Conservation (phyloP, 2,329 filamentous ascomycete species). For the Lithohypha guttulata region DNA sequence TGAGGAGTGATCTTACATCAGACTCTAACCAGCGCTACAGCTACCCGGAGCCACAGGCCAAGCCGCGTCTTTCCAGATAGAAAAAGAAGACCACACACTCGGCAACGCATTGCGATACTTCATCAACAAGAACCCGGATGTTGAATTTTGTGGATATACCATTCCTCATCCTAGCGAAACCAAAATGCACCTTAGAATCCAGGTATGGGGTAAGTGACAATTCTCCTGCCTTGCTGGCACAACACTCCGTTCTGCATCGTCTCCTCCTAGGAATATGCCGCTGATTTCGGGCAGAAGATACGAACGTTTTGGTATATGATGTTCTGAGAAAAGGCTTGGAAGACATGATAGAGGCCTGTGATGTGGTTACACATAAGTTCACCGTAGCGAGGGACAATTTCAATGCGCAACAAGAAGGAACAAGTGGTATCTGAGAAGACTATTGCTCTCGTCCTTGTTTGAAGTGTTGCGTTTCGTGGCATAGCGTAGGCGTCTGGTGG, state of each 20-base stretch:
- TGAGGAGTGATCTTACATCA: background rate
- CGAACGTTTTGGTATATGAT: constrained; percentile 59
- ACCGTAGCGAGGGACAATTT: constrained; percentile 56
- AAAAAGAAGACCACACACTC: constrained; percentile 86
- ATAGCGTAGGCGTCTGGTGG: constrained; percentile 8
- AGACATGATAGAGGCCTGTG: constrained; percentile 83
- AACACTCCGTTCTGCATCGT: background rate
- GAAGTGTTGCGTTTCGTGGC: background rate
- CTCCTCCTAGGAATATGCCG: background rate
- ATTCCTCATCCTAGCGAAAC: constrained; percentile 93
- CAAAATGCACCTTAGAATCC: constrained; percentile 95
- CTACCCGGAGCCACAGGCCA: constrained; percentile 73
- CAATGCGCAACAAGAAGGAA: constrained; percentile 28
- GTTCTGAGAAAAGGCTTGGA: constrained; percentile 82
- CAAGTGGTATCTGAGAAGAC: too few relatives aligned
- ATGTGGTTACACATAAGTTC: constrained; percentile 89
- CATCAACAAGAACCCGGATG: constrained; percentile 97
- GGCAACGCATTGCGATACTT: constrained; percentile 90
- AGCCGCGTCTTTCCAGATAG: constrained; percentile 89
- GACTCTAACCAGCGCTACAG: constrained; percentile 36
- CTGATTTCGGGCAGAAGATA: constrained; percentile 17
- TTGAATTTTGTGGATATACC: constrained; percentile 96
- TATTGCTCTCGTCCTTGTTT: constrained; percentile 20
- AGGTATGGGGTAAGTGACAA: constrained; percentile 70
- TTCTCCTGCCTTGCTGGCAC: background rate